These are phyloP conservation scores for Scheffersomyces illinoinensis DNA, from an alignment of 1,139 yeast genomes.

Conservation along the genomic window DNA sequence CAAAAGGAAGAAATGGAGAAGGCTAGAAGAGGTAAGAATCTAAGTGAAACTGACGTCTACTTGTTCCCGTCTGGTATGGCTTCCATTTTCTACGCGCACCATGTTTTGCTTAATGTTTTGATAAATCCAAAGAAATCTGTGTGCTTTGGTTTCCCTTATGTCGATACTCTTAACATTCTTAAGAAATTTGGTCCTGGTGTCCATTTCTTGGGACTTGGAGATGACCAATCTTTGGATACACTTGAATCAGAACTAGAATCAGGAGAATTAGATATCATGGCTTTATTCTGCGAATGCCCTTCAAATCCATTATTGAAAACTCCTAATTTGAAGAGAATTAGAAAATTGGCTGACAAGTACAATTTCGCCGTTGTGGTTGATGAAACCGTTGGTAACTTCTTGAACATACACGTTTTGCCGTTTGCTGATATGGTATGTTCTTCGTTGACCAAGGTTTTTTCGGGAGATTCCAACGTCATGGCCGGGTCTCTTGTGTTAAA, in stretches of 20 bases:
- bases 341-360: constrained; percentile 65
- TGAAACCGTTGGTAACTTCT: constrained; percentile 90
- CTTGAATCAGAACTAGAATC: constrained; percentile 59
- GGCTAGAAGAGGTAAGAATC: constrained; percentile 31
- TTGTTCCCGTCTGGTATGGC: constrained; percentile 94
- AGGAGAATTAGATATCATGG: constrained; percentile 66
- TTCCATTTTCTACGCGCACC: constrained; percentile 80
- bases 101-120: constrained; percentile 49
- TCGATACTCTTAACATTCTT: constrained; percentile 84
- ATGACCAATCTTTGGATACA: constrained; percentile 65
- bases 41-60: constrained; percentile 68
- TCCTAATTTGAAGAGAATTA: constrained; percentile 69
- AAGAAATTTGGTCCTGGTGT: constrained; percentile 89
- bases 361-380: constrained; percentile 82
- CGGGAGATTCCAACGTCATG: constrained; percentile 95
- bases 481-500: constrained; percentile 87
- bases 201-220: constrained; percentile 82
- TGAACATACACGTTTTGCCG: constrained; percentile 79
- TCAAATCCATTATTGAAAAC: constrained; percentile 87
- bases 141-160: constrained; percentile 94
- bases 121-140: constrained; percentile 62
- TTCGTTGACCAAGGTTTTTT: constrained; percentile 87
- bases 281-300: constrained; percentile 89
- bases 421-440: constrained; percentile 84
- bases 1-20: constrained; percentile 33